phyloP scores from a whole-genome alignment of 2,329 filamentous ascomycete genomes.

The Dactylellina drechsleri region DNA sequence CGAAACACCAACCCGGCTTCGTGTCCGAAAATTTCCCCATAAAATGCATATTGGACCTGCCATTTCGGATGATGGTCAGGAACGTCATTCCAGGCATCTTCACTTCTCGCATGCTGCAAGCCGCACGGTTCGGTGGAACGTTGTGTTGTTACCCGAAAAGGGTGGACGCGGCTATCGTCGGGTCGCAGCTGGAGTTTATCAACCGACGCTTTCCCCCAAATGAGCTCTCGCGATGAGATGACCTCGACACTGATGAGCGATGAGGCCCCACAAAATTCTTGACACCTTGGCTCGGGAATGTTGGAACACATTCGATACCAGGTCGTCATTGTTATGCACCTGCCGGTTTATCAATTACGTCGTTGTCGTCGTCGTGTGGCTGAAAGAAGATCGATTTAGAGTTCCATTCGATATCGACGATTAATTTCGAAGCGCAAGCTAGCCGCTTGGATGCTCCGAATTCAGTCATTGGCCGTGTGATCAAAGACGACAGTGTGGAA shows the following conservation, averaged over 20 bases:
- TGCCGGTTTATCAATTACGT: conserved; percentile 1
- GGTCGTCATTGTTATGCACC: conserved; percentile 14
- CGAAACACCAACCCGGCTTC: conserved; percentile 18
- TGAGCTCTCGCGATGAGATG: conserved; percentile 39
- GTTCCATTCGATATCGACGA: conserved; percentile 4
- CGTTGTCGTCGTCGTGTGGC: conserved; percentile 14
- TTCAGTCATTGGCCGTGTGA: conserved; percentile 32
- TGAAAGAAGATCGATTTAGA: conserved; percentile 5
- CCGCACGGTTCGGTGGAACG: neutral
- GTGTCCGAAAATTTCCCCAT: conserved; percentile 24
- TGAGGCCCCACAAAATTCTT: conserved; percentile 7
- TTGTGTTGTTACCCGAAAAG: conserved; percentile 32
- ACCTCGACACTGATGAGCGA: conserved; percentile 10
- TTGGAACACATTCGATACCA: neutral
- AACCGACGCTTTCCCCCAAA: conserved; percentile 52
- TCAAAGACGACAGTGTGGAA: conserved; percentile 4
- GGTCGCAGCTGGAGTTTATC: conserved; percentile 44
- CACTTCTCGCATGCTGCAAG: neutral
- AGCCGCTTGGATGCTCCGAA: conserved; percentile 21
- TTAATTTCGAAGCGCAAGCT: too few relatives aligned
- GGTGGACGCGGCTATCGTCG: conserved; percentile 36
- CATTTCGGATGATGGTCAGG: conserved; percentile 1
- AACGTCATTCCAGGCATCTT: conserved; percentile 3
- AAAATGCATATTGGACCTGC: conserved; percentile 8
- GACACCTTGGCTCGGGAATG: conserved; percentile 10